A percentile compares a stretch with the other conserved stretches of the same genome.
These are phyloP conservation scores for Ceratorhiza oryzae-sativae DNA, from an alignment of 1,284 basidiomycete genomes.

Conservation along the genomic window DNA sequence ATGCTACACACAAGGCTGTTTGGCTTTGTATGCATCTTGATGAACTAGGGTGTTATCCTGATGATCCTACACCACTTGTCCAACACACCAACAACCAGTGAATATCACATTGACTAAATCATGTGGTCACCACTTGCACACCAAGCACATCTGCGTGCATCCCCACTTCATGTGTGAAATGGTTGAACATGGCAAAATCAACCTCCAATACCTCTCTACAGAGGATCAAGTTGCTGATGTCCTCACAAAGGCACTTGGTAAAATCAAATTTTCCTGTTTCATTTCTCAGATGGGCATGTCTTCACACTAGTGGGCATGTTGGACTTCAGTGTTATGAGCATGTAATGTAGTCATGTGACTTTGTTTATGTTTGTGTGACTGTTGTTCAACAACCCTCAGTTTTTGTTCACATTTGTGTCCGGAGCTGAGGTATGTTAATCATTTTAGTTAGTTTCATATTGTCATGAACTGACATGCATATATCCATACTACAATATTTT, in stretches of 20 bases:
- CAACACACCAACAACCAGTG: conserved; percentile 47
- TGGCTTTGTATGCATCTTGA: neutral
- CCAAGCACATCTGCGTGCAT: conserved; percentile 49
- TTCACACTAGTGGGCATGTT: too few relatives aligned
- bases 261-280: neutral
- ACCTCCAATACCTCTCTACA: neutral
- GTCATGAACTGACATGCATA: too few relatives aligned
- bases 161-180: conserved; percentile 47
- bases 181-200: conserved; percentile 44
- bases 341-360: too few relatives aligned
- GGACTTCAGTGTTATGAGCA: too few relatives aligned
- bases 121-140: conserved; percentile 42
- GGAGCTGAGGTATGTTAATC: too few relatives aligned
- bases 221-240: conserved; percentile 9
- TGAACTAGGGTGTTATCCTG: neutral
- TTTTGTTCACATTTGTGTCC: too few relatives aligned
- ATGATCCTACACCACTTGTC: neutral
- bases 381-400: too few relatives aligned
- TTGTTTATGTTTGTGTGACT: too few relatives aligned
- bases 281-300: neutral
- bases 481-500: too few relatives aligned
- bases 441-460: neutral
- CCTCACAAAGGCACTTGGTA: conserved; percentile 7
- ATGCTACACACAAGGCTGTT: neutral
- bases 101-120: conserved; percentile 46